phyloP scores from a whole-genome alignment of 202 grass and related monocot genomes.

The Musa balbisiana region DNA sequence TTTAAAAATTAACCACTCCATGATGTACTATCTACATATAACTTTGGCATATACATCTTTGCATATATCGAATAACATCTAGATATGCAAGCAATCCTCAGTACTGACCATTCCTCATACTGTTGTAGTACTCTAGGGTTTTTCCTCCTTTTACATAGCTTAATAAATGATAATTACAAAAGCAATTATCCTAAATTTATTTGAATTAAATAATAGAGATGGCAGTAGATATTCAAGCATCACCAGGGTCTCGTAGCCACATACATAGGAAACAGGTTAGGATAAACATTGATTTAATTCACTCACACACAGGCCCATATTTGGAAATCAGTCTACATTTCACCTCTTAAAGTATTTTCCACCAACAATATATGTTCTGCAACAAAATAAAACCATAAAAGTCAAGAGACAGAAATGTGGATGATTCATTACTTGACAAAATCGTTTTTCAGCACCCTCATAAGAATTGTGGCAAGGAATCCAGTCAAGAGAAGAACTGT shows the following conservation, averaged over 20 bases:
- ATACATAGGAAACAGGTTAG: not conserved
- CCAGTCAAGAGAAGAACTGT: slow-evolving; percentile 4
- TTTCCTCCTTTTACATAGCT: too few relatives aligned
- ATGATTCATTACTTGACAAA: not conserved
- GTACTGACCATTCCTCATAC: too few relatives aligned
- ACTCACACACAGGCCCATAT: not conserved
- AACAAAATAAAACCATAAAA: not conserved
- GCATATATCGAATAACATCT: not conserved
- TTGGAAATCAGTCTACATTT: not conserved
- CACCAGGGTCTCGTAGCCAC: not conserved
- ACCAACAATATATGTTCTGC: not conserved
- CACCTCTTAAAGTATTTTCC: not conserved
- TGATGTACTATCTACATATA: too few relatives aligned
- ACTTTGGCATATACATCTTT: not conserved
- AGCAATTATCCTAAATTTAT: not conserved
- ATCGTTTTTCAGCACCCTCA: slow-evolving; percentile 5
- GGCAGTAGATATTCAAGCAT: not conserved
- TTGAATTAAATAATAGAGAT: not conserved
- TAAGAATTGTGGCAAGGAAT: not conserved
- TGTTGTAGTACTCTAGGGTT: too few relatives aligned
- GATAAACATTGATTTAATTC: not conserved
- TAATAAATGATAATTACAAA: not conserved
- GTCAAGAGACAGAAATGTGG: not conserved
- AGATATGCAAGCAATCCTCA: not conserved
- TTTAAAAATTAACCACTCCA: not conserved